Percentiles rank a stretch among this genome's conserved stretches.
These are phyloP conservation scores for Fraxinus xanthoxyloides DNA, from an alignment of 305 asterid species.

Conservation along the genomic window DNA sequence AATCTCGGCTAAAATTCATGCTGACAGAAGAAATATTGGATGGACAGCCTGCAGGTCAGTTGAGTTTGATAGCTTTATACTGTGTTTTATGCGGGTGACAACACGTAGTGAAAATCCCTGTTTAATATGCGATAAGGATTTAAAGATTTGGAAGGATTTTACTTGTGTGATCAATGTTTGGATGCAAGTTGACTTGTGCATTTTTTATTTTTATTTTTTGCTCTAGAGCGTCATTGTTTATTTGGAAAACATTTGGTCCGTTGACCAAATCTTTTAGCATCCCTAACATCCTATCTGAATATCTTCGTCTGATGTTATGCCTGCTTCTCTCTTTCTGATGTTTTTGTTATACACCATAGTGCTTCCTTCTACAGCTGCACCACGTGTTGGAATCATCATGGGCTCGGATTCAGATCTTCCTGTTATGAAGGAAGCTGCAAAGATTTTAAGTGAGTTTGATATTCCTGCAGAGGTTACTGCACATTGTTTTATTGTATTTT, in stretches of 20 bases:
- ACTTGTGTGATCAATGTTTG: neutral
- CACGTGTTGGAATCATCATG: slow-evolving; percentile 96
- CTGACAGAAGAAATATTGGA: slow-evolving; percentile 48
- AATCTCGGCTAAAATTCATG: slow-evolving; percentile 59
- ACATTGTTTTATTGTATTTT: neutral
- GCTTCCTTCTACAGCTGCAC: slow-evolving; percentile 41
- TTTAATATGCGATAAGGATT: neutral
- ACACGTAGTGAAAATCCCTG: neutral
- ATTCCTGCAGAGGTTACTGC: slow-evolving; percentile 75
- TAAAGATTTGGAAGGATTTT: neutral
- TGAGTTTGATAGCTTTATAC: slow-evolving; percentile 12
- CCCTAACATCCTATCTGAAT: neutral
- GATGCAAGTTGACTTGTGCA: neutral
- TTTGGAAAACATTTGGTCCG: neutral
- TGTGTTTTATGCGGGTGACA: slow-evolving; percentile 14
- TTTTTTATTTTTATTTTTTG: neutral
- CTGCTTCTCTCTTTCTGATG: neutral
- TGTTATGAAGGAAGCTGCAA: slow-evolving; percentile 94
- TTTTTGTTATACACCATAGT: slow-evolving; percentile 5
- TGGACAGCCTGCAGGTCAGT: slow-evolving; percentile 50
- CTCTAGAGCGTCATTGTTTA: neutral
- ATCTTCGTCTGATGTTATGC: neutral
- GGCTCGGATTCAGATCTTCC: slow-evolving; percentile 99
- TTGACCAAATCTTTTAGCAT: neutral
- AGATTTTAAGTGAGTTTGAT: slow-evolving; percentile 67